Evolutionary conservation across 2,329 filamentous ascomycete genomes (phyloP).

Genomic region (Claviceps sp.): DNA sequence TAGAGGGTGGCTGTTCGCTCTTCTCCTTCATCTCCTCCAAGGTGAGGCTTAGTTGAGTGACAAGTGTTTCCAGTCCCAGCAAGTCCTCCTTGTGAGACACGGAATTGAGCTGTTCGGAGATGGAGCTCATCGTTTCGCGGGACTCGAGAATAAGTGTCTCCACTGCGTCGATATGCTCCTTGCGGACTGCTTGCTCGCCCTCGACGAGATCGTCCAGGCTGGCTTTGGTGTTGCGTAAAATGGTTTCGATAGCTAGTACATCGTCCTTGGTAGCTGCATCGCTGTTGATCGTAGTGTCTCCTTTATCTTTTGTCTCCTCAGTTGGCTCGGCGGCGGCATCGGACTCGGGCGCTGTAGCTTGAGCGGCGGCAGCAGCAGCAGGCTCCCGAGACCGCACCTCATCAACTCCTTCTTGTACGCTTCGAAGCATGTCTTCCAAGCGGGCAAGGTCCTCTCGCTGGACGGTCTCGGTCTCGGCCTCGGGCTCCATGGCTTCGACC

Average conservation of each 20-base stretch:
- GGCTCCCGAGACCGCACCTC: conserved; percentile 25
- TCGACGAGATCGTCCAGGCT: conserved; percentile 72
- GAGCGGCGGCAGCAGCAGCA: neutral
- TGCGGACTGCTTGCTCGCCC: conserved; percentile 54
- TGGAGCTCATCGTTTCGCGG: conserved; percentile 54
- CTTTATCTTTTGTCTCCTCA: conserved; percentile 9
- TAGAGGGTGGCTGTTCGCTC: conserved; percentile 37
- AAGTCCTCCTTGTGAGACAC: conserved; percentile 70
- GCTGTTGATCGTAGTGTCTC: conserved; percentile 7
- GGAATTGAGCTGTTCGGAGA: conserved; percentile 55
- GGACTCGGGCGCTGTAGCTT: neutral
- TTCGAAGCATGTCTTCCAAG: conserved; percentile 38
- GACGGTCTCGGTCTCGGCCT: conserved; percentile 19
- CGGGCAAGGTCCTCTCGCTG: conserved; percentile 41
- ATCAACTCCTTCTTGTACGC: conserved; percentile 35
- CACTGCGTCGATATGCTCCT: conserved; percentile 51
- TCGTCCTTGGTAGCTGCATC: conserved; percentile 53
- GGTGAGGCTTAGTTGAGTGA: conserved; percentile 61
- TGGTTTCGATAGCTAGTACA: conserved; percentile 78
- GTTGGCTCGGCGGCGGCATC: conserved; percentile 9
- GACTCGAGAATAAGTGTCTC: conserved; percentile 58
- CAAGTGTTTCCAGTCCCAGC: conserved; percentile 59
- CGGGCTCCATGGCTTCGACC: conserved; percentile 45
- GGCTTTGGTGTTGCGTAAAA: conserved; percentile 79
- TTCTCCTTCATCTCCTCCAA: conserved; percentile 61